Base-by-base conservation (phyloP, 352 stramenopile genomes). In the Phytophthora agathidicida region DNA sequence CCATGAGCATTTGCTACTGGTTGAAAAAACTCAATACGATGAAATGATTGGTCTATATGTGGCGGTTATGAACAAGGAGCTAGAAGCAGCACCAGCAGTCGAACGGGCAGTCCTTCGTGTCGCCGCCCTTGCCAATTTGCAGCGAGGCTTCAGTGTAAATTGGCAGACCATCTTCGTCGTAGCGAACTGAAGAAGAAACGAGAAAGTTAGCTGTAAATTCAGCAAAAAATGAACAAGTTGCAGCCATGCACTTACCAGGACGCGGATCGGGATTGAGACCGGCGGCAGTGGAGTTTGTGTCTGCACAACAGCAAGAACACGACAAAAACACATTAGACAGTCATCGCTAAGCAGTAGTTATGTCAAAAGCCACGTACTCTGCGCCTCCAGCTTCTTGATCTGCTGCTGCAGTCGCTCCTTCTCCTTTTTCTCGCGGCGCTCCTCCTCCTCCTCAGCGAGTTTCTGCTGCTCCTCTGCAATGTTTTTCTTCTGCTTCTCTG, bases 81-180 rank as follows among this genome's bases (percentile, higher is more conserved):
- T 65, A 96, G 41, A 96, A 96, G 71, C 88, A 96, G 68, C 88
- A 96, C 84, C 88, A 94, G 71, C 88, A 96, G 58, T 96, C 88
- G 48, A 96, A 96, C 0, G 88, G 88, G 36, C 88, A 96, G 59
- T 96, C 87, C 5, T 75, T 80, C 10, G 88, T 94, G 63, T 88
- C 76, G 20, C 87, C 88, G 23, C 88, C 88, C 57, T 93, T 79
- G 59, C 78, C 78, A 31, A 96, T 95, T 47, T 90, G 76, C 57
- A 96, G 71, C 32, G 83, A 76, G 16, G 86, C 77, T 51, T 96
- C 88, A 7, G 78, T 80, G 72, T 96, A 96, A 75, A 96, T 94
- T 20, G 85, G 83, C 24, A 96, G 54, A 2, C 88, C 88, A 24
- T 96, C 83, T 35, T 93, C 77, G 26, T 96, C 87, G 35, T 94